A percentile compares a stretch with the other conserved stretches of the same genome.
Conservation (phyloP, 1,139 yeast genomes). For the Protomyces lactucae-debilis region DNA sequence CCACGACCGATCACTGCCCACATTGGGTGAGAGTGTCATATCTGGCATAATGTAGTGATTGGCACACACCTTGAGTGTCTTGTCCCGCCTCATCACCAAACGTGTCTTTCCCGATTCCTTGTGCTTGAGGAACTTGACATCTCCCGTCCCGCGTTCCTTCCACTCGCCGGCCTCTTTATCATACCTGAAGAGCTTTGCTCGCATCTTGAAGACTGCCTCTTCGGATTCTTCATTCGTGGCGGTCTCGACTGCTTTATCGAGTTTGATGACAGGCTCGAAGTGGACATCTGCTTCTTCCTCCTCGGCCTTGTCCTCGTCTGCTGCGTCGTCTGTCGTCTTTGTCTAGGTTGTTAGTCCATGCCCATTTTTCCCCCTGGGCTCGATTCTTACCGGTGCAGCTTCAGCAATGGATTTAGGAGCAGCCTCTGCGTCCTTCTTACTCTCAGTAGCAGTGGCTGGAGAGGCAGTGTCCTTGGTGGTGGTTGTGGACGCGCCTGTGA, state of each 20-base stretch:
- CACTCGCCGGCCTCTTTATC: slow-evolving; percentile 81
- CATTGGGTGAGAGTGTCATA: slow-evolving; percentile 81
- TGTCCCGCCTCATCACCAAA: slow-evolving; percentile 96
- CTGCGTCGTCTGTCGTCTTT: background rate
- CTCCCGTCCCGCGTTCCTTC: slow-evolving; percentile 99
- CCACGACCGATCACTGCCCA: slow-evolving; percentile 98
- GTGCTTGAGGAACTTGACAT: slow-evolving; percentile 90
- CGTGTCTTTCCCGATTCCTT: slow-evolving; percentile 75
- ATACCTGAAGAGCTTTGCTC: slow-evolving; percentile 94
- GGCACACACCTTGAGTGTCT: slow-evolving; percentile 95
- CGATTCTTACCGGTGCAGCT: slow-evolving; percentile 7
- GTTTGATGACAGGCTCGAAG: slow-evolving; percentile 91
- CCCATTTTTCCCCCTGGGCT: too few species aligned
- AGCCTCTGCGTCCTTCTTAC: background rate
- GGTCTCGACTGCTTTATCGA: slow-evolving; percentile 83
- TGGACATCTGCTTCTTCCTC: slow-evolving; percentile 93
- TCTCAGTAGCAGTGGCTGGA: background rate
- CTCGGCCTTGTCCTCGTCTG: slow-evolving; percentile 52
- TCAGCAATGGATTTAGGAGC: slow-evolving; percentile 19
- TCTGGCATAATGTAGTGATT: slow-evolving; percentile 87
- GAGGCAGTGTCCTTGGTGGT: too few species aligned
- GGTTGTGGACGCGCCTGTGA: background rate
- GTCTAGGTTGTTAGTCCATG: background rate
- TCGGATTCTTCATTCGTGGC: slow-evolving; percentile 97
- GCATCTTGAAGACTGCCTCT: slow-evolving; percentile 70